Evolutionary conservation across 768 basidiomycete species (phyloP), one percentile per base, ranked within the genome.

Genomic region (Suillus brevipes): DNA sequence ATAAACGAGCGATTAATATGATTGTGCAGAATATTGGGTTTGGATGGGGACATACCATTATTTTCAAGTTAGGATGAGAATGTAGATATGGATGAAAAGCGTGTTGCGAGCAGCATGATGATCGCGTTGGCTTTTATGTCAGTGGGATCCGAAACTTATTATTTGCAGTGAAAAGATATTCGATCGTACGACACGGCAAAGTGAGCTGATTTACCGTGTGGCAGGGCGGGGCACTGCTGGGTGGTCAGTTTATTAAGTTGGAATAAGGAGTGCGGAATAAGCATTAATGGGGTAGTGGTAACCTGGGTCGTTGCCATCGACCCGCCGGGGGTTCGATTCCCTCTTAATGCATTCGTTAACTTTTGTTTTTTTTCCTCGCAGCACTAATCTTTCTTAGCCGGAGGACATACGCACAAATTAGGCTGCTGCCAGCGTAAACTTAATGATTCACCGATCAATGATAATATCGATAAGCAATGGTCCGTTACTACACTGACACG

Each of bases 251-350:
- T 1, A 50, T 36, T 0, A 1, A n/a, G 0, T 13, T 3, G 14
- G 36, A 55, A 7, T 20, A 6, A n/a, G n/a, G n/a, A n/a, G n/a
- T n/a, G n/a, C n/a, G 14, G 36, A 55, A 7, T 20, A 6, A 52
- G 72, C 72, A 73, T 73, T 73, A 73, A 73, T 73, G 72, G 73
- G 73, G 73, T 74, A 74, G 73, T 74, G 73, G 73, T 74, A 74
- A 74, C 73, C 73, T 74, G 70, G 73, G 72, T 74, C 73, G 73
- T 74, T 74, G 73, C 73, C 73, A 74, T 73, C 72, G 86, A 87
- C 85, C 87, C 86, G 87, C 86, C 87, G 86, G 85, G 87, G 85
- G 87, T 88, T 88, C 86, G 85, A 88, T 88, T 87, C 87, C 85
- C 86, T 73, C 85, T 87, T 88, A 86, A 87, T 87, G 86, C 85